Evolutionary conservation across 2,329 filamentous ascomycete species (phyloP).

Genomic region (Chalara sp.): DNA sequence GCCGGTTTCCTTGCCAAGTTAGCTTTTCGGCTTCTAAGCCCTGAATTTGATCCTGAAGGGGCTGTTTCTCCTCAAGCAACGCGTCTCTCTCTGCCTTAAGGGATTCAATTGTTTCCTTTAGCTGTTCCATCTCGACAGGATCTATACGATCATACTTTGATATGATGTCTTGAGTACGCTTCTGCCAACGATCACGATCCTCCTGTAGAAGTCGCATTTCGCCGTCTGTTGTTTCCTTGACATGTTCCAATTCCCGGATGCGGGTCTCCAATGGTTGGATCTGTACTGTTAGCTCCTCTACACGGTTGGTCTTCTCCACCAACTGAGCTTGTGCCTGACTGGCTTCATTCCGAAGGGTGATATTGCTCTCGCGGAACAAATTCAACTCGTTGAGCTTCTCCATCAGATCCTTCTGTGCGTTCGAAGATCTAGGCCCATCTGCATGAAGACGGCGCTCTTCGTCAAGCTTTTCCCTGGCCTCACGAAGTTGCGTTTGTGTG

Average conservation of each 20-base stretch:
- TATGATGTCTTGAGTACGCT: slow-evolving; percentile 90
- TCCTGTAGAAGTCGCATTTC: slow-evolving; percentile 85
- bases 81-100: slow-evolving; percentile 60
- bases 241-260: slow-evolving; percentile 76
- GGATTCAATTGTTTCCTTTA: slow-evolving; percentile 69
- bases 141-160: slow-evolving; percentile 95
- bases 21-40: slow-evolving; percentile 48
- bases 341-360: slow-evolving; percentile 81
- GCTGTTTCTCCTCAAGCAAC: slow-evolving; percentile 28
- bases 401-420: slow-evolving; percentile 85
- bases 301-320: slow-evolving; percentile 63
- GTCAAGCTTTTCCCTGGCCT: slow-evolving; percentile 79
- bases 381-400: slow-evolving; percentile 94
- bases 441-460: slow-evolving; percentile 76
- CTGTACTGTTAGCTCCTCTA: slow-evolving; percentile 67
- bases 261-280: slow-evolving; percentile 78
- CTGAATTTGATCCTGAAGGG: slow-evolving; percentile 46
- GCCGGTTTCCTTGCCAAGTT: slow-evolving; percentile 45
- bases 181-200: slow-evolving; percentile 91
- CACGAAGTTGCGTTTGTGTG: slow-evolving; percentile 79
- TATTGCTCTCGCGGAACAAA: slow-evolving; percentile 89
- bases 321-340: slow-evolving; percentile 72
- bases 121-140: slow-evolving; percentile 81
- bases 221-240: slow-evolving; percentile 57
- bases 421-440: slow-evolving; percentile 64